Evolutionary conservation across 228 moss, liverwort and hornwort genomes (phyloP).

Genomic region (Sphagnum fallax): DNA sequence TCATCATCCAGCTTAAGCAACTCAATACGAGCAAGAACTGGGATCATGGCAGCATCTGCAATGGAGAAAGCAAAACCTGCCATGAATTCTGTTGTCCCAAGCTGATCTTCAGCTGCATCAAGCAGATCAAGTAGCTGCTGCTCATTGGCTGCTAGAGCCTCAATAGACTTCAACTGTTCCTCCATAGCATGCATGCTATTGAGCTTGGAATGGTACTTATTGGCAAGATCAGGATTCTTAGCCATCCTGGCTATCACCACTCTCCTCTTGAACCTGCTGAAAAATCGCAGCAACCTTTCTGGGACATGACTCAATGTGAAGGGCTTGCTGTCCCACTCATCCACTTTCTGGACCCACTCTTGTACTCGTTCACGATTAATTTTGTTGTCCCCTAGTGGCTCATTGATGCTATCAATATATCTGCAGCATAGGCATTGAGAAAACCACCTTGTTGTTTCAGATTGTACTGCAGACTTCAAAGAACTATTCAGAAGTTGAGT

Average conservation of each 20-base stretch:
- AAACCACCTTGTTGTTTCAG: no score
- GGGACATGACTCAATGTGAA: conserved; percentile 60
- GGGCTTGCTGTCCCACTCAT: conserved; percentile 68
- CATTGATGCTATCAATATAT: conserved; percentile 48
- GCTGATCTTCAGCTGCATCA: conserved; percentile 57
- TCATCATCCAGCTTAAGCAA: conserved; percentile 40
- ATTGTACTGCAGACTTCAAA: no score
- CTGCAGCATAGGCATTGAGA: conserved; percentile 17
- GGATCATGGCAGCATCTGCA: conserved; percentile 62
- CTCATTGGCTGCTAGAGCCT: conserved; percentile 44
- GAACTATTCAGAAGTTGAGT: no score
- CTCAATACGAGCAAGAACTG: conserved; percentile 62
- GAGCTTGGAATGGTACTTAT: conserved; percentile 61
- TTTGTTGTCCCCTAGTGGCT: conserved; percentile 43
- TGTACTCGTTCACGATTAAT: conserved; percentile 42
- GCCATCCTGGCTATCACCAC: conserved; percentile 76
- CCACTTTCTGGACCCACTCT: conserved; percentile 53
- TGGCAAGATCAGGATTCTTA: conserved; percentile 62
- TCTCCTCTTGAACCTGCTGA: conserved; percentile 68
- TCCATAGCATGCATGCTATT: conserved; percentile 75
- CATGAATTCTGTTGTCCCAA: conserved; percentile 44
- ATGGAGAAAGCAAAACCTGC: conserved; percentile 59
- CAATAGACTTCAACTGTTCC: conserved; percentile 39
- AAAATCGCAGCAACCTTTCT: conserved; percentile 49
- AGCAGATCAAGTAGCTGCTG: conserved; percentile 41